Evolutionary conservation across 257 asterid species (phyloP).

Genomic region (Cinchona pubescens): DNA sequence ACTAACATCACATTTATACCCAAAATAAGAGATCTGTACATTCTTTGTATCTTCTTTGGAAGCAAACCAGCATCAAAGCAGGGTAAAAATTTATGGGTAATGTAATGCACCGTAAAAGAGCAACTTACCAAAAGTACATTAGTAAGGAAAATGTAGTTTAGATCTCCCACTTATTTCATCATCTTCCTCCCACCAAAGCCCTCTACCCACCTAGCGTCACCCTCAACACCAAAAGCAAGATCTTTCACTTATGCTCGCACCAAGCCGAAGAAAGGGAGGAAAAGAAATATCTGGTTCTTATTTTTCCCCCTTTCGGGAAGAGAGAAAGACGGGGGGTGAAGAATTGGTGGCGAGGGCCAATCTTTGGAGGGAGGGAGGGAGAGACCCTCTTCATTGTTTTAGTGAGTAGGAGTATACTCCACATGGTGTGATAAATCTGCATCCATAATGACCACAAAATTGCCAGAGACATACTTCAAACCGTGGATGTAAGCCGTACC

Average conservation of each 20-base stretch:
- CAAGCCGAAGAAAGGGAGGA: neutral
- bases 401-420: conserved; percentile 29
- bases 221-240: neutral
- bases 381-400: neutral
- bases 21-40: neutral
- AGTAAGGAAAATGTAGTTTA: neutral
- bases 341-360: no score
- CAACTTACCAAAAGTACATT: neutral
- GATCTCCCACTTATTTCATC: neutral
- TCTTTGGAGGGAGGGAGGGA: neutral
- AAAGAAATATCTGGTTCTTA: neutral
- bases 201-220: neutral
- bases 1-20: no score
- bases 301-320: neutral
- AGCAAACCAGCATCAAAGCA: neutral
- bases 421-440: conserved; percentile 99
- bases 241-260: neutral
- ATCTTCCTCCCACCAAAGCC: neutral
- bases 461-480: conserved; percentile 82
- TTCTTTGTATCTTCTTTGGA: conserved; percentile 1
- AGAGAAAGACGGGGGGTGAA: no score
- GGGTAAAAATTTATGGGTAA: neutral
- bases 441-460: conserved; percentile 94
- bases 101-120: neutral
- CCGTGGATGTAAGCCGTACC: conserved; percentile 97